phyloP scores from a whole-genome alignment of 164 flowering plant genomes.

The Vitis labrusca region DNA sequence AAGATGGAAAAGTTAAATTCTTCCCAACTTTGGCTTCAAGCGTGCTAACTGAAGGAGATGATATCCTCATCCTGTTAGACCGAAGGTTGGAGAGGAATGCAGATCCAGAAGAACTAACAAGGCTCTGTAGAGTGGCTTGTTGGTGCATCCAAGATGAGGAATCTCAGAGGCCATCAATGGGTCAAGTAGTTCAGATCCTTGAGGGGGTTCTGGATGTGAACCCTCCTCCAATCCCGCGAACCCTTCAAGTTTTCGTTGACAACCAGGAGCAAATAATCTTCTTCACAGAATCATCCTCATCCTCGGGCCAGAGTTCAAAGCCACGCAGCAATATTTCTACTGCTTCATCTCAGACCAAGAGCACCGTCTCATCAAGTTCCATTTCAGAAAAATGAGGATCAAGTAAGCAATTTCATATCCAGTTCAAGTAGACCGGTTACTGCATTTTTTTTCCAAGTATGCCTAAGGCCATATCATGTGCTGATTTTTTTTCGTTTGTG shows the following conservation, averaged over 20 bases:
- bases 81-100: slow-evolving; percentile 23
- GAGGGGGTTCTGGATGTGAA: slow-evolving; percentile 33
- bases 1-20: slow-evolving; percentile 19
- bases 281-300: slow-evolving; percentile 39
- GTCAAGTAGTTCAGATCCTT: slow-evolving; percentile 37
- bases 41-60: slow-evolving; percentile 9
- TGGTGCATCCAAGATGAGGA: slow-evolving; percentile 39
- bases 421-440: no score
- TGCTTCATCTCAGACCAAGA: slow-evolving; percentile 28
- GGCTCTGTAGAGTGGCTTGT: slow-evolving; percentile 27
- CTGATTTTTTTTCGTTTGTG: no score
- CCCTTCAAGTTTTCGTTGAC: slow-evolving; percentile 24
- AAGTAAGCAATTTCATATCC: no score
- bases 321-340: slow-evolving; percentile 17
- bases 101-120: slow-evolving; percentile 18
- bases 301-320: slow-evolving; percentile 27
- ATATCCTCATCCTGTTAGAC: slow-evolving; percentile 30
- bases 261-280: slow-evolving; percentile 30
- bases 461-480: no score
- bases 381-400: background rate
- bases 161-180: slow-evolving; percentile 30
- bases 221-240: slow-evolving; percentile 27
- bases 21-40: slow-evolving; percentile 29
- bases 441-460: no score
- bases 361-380: slow-evolving; percentile 13